Conservation (phyloP, 108 stramenopile species). For the Pseudonitzschia delicatissima region DNA sequence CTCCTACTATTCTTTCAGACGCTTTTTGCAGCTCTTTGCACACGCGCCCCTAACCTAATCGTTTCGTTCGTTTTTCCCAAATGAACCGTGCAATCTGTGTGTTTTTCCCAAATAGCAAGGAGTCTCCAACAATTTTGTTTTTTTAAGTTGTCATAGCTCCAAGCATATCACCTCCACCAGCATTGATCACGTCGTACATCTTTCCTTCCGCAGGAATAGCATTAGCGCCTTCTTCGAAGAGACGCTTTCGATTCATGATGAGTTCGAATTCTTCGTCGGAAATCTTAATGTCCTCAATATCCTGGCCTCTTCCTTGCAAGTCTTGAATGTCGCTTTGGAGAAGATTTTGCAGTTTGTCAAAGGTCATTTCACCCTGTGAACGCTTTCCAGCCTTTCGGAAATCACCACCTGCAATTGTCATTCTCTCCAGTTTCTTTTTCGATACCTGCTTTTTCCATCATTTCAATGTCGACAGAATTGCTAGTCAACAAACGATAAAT, state of each 20-base stretch:
- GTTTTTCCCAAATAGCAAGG: too few relatives aligned
- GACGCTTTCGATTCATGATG: slow-evolving; percentile 80
- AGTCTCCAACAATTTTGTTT: too few relatives aligned
- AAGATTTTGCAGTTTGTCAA: slow-evolving; percentile 63
- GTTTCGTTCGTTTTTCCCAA: too few relatives aligned
- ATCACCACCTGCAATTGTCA: slow-evolving; percentile 95
- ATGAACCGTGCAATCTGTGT: not conserved
- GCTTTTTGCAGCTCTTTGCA: too few relatives aligned
- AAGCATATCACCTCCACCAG: slow-evolving; percentile 62
- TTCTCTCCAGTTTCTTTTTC: slow-evolving; percentile 94
- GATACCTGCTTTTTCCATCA: slow-evolving; percentile 97
- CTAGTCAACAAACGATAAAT: slow-evolving; percentile 94
- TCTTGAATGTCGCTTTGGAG: slow-evolving; percentile 91
- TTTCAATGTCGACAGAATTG: slow-evolving; percentile 96
- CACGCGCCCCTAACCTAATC: too few relatives aligned
- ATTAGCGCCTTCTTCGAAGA: slow-evolving; percentile 68
- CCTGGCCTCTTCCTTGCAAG: slow-evolving; percentile 64
- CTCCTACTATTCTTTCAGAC: too few relatives aligned
- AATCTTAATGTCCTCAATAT: slow-evolving; percentile 75
- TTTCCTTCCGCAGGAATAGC: slow-evolving; percentile 82
- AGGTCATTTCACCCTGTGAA: slow-evolving; percentile 71
- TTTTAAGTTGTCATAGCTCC: slow-evolving; percentile 48
- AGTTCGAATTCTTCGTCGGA: slow-evolving; percentile 84
- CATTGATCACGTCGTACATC: slow-evolving; percentile 89
- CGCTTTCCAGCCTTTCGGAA: slow-evolving; percentile 89